Conservation (phyloP, 345 rosid genomes). For the Eutrema yunnanense region DNA sequence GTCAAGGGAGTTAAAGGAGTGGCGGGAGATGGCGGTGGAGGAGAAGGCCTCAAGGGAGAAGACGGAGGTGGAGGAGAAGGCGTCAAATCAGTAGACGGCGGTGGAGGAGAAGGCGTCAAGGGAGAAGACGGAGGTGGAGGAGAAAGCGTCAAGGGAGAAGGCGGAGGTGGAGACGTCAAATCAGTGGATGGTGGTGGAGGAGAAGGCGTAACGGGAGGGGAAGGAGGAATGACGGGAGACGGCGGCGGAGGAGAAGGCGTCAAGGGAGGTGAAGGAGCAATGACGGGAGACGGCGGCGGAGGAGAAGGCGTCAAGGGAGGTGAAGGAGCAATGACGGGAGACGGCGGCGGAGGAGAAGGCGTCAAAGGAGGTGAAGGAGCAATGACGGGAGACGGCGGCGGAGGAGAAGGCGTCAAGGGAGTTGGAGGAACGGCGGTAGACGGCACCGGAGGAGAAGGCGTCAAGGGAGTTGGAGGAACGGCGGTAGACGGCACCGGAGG, state of each 20-base stretch:
- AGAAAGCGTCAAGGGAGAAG: neutral
- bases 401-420: constrained; percentile 20
- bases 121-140: neutral
- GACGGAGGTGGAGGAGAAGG: constrained; percentile 4
- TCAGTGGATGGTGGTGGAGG: neutral
- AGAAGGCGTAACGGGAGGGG: neutral
- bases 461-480: neutral
- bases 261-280: neutral
- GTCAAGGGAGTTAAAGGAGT: neutral
- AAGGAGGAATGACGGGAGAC: constrained; percentile 4
- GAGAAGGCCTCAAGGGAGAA: neutral
- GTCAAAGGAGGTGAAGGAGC: neutral
- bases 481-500: neutral
- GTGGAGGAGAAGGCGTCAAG: constrained; percentile 27
- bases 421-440: neutral
- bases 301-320: neutral
- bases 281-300: constrained; percentile 20
- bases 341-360: constrained; percentile 5
- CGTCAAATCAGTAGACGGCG: neutral
- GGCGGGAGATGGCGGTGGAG: constrained; percentile 22
- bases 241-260: constrained; percentile 28
- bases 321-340: constrained; percentile 4
- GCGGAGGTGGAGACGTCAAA: neutral
- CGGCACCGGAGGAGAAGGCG: neutral
- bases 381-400: neutral